Conservation (phyloP, 352 stramenopile species). For the Pilasporangium apinafurcum region DNA sequence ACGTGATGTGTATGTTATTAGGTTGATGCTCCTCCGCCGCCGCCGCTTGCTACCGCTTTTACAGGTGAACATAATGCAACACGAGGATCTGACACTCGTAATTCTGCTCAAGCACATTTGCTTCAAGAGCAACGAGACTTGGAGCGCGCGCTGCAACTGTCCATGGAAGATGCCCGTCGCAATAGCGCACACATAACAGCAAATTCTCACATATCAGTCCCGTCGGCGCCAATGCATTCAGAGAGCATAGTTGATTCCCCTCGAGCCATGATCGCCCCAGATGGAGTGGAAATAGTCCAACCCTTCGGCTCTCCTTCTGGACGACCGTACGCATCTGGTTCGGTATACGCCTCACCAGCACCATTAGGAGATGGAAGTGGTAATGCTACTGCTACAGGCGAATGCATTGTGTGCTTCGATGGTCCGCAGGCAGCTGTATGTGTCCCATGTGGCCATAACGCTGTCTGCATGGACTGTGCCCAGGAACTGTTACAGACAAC, state of each 20-base stretch:
- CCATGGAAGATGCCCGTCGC: constrained; percentile 40
- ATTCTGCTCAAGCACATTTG: constrained; percentile 7
- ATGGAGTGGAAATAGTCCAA: constrained; percentile 81
- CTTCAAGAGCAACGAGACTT: constrained; percentile 54
- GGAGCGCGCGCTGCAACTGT: constrained; percentile 49
- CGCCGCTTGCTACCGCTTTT: too few species aligned
- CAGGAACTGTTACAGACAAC: constrained; percentile 57
- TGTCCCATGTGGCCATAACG: constrained; percentile 82
- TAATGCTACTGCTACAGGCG: constrained; percentile 6
- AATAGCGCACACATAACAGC: background rate
- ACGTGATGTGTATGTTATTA: background rate
- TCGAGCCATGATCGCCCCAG: constrained; percentile 39
- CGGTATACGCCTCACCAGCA: constrained; percentile 4
- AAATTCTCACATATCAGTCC: constrained; percentile 4
- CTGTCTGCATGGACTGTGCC: constrained; percentile 81
- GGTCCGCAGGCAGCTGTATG: constrained; percentile 65
- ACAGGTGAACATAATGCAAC: too few species aligned
- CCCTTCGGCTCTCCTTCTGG: constrained; percentile 11
- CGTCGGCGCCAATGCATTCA: constrained; percentile 25
- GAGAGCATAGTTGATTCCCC: constrained; percentile 17
- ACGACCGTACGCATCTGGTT: too few species aligned
- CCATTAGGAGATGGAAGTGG: background rate
- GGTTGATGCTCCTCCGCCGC: constrained; percentile 2
- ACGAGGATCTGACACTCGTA: background rate
- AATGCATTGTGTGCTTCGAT: constrained; percentile 86